phyloP scores from a whole-genome alignment of 2,329 filamentous ascomycete species.

The Pseudogymnoascus destructans region DNA sequence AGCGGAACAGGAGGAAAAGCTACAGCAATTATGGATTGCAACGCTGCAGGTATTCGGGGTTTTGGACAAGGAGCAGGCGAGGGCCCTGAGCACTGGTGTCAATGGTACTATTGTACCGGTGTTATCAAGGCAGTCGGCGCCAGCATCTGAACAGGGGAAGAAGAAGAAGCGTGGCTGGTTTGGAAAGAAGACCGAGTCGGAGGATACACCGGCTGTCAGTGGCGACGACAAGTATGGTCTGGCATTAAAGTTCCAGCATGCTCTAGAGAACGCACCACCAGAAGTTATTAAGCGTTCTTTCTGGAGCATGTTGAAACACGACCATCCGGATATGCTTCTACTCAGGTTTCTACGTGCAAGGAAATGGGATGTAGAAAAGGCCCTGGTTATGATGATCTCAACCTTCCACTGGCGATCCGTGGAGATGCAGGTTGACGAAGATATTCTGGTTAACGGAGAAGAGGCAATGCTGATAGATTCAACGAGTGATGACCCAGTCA shows the following conservation, averaged over 20 bases:
- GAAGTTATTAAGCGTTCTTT: constrained; percentile 69
- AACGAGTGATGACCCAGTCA: constrained; percentile 42
- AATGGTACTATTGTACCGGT: constrained; percentile 14
- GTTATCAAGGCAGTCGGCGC: constrained; percentile 16
- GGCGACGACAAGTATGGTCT: constrained; percentile 86
- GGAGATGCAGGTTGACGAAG: constrained; percentile 79
- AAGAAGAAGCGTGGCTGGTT: constrained; percentile 65
- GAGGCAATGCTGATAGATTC: constrained; percentile 48
- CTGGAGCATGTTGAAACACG: constrained; percentile 91
- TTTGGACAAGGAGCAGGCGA: constrained; percentile 27
- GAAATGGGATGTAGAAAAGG: constrained; percentile 92
- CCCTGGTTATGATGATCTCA: constrained; percentile 84
- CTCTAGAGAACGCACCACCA: constrained; percentile 61
- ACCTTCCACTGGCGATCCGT: constrained; percentile 82
- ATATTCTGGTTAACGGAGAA: constrained; percentile 71
- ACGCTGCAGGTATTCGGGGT: constrained; percentile 67
- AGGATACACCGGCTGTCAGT: constrained; percentile 29
- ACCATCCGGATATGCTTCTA: constrained; percentile 77
- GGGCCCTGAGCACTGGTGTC: constrained; percentile 18
- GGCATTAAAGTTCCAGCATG: constrained; percentile 72
- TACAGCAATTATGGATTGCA: constrained; percentile 74
- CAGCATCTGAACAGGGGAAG: constrained; percentile 46
- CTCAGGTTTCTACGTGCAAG: constrained; percentile 76
- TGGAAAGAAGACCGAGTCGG: constrained; percentile 43
- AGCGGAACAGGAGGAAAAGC: constrained; percentile 74